These are phyloP conservation scores for Nicotiana obtusifolia DNA, from an alignment of 257 asterid genomes.

Conservation along the genomic window DNA sequence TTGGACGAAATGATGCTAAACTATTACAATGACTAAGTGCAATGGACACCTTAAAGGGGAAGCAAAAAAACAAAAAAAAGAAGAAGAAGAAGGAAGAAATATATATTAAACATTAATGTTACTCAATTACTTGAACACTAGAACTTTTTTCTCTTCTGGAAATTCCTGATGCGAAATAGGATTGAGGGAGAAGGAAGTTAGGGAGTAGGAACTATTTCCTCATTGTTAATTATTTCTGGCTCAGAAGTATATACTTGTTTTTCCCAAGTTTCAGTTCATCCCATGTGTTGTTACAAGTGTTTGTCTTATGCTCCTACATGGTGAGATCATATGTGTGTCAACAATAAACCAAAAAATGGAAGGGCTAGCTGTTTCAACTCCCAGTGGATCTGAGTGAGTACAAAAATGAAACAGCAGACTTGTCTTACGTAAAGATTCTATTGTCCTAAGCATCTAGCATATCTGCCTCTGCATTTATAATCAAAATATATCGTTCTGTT, in stretches of 20 bases:
- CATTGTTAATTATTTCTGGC: not conserved
- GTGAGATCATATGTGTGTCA: not conserved
- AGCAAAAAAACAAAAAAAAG: no score
- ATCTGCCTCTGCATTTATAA: constrained; percentile 9
- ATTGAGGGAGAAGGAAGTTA: not conserved
- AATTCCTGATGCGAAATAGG: not conserved
- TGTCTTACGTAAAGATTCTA: constrained; percentile 29
- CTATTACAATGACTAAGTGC: constrained; percentile 5
- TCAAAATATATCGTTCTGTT: not conserved
- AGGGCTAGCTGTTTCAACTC: not conserved
- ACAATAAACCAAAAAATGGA: not conserved
- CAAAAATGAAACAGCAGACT: constrained; percentile 17
- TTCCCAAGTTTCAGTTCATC: not conserved
- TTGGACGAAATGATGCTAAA: not conserved
- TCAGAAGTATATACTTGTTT: not conserved
- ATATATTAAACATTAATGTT: not conserved
- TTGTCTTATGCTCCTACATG: not conserved
- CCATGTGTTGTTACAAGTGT: not conserved
- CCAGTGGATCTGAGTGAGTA: constrained; percentile 8
- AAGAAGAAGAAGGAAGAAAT: not conserved
- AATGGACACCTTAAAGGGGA: not conserved
- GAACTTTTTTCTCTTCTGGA: not conserved
- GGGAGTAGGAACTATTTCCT: not conserved
- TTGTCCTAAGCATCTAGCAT: constrained; percentile 12
- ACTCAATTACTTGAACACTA: not conserved